Percentiles rank a stretch among this genome's conserved stretches.
Evolutionary conservation across 2,329 filamentous ascomycete species (phyloP).

Genomic region (Laburnicola sp.): DNA sequence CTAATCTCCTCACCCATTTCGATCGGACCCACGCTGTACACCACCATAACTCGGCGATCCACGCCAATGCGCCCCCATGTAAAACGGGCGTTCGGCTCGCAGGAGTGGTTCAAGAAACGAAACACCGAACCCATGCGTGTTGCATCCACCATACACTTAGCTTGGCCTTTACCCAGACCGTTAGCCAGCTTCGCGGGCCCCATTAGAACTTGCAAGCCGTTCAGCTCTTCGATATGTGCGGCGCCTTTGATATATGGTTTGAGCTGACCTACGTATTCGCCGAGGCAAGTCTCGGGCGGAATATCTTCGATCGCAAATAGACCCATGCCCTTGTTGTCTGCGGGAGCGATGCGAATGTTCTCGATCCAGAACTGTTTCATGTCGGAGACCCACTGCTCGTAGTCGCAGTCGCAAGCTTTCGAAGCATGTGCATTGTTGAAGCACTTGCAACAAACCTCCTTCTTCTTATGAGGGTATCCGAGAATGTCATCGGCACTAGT

Average conservation of each 20-base stretch:
- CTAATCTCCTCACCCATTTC: slow-evolving; percentile 10
- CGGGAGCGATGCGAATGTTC: not conserved
- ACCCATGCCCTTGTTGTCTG: not conserved
- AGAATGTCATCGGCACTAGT: not conserved
- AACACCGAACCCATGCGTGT: slow-evolving; percentile 2
- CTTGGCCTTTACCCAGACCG: not conserved
- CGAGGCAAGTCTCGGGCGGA: not conserved
- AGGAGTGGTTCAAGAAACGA: slow-evolving; percentile 17
- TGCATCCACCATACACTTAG: slow-evolving; percentile 5
- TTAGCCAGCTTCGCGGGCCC: not conserved
- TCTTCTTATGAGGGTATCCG: not conserved
- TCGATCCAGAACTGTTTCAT: not conserved
- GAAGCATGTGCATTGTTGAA: not conserved
- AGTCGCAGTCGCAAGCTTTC: not conserved
- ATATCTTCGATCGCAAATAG: not conserved
- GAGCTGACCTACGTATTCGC: slow-evolving; percentile 6
- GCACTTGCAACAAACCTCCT: not conserved
- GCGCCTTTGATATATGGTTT: not conserved
- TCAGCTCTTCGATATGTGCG: not conserved
- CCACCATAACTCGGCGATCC: slow-evolving; percentile 1
- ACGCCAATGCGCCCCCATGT: slow-evolving; percentile 1
- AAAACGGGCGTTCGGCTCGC: slow-evolving; percentile 7
- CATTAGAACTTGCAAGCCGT: not conserved
- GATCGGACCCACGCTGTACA: slow-evolving; percentile 1
- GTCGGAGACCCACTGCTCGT: not conserved